Base-by-base conservation (phyloP, 1,139 yeast genomes). In the Hemisphaericaspora xylanilytica region DNA sequence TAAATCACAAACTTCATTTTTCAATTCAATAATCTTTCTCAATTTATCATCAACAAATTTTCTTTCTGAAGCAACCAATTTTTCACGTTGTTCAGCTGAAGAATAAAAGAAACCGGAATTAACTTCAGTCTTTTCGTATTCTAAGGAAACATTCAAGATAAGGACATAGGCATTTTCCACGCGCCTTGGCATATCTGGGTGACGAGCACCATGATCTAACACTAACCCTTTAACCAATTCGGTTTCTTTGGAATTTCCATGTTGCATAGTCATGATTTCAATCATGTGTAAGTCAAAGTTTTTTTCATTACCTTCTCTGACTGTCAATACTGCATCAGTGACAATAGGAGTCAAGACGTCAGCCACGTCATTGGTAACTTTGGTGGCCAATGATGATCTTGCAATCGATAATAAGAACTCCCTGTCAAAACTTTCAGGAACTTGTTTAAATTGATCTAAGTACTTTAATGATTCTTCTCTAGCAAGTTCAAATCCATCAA, bases 181-280 rank as follows among this genome's bases (percentile, higher is more conserved):
- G 41, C 81, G 68, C 52, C 81, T 85, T 42, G 98, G 98, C 99
- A 94, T 94, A 63, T 92, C 98, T 31, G 99, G 99, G 69, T 94
- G 98, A 60, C 99, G 81, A 12, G 97, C 97, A 46, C 99, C 99
- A 60, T 94, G 99, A 60, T 94, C 99, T 50, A 94, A 75, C 28
- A 92, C 97, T 51, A 94, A 76, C 33, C 99, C 99, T 53, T 78
- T 81, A 48, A 94, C 73, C 48, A 94, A 78, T 53, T 78, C 77
- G 16, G 98, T 90, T 43, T 90, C 95, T 46, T 80, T 78, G 33
- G 94, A 87, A 33, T 84, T 75, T 48, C 90, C 85, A 56, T 86
- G 94, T 75, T 92, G 97, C 97, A 94, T 94, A 51, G 95, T 84
- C 92, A 92, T 92, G 55, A 92, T 85, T 68, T 92, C 99, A 52